These are phyloP conservation scores for Lolium rigidum DNA, from an alignment of 176 grass and related monocot genomes.

Conservation along the genomic window DNA sequence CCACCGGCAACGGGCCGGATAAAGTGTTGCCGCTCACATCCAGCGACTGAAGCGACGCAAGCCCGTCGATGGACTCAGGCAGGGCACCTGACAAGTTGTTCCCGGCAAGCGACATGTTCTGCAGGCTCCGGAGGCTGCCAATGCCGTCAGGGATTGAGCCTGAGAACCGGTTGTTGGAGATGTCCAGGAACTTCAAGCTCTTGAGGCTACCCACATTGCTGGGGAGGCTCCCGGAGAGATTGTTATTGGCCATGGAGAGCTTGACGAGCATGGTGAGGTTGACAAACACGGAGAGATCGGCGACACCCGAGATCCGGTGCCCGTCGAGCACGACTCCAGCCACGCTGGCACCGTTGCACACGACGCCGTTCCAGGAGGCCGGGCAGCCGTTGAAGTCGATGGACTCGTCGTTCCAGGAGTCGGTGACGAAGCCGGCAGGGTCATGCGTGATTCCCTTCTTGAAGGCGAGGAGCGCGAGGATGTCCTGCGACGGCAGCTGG, in stretches of 20 bases:
- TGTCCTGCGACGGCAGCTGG: slow-evolving; percentile 89
- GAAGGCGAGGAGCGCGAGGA: slow-evolving; percentile 88
- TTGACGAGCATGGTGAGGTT: slow-evolving; percentile 87
- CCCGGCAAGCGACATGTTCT: slow-evolving; percentile 80
- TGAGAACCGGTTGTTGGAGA: slow-evolving; percentile 76
- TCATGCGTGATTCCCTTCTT: slow-evolving; percentile 97
- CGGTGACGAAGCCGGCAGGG: slow-evolving; percentile 72
- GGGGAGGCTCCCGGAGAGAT: slow-evolving; percentile 76
- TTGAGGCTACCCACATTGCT: slow-evolving; percentile 61
- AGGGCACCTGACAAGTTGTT: slow-evolving; percentile 89
- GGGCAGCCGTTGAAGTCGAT: slow-evolving; percentile 97
- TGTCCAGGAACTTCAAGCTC: slow-evolving; percentile 83
- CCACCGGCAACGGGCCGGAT: slow-evolving; percentile 59
- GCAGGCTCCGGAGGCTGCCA: slow-evolving; percentile 72
- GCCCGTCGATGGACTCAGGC: slow-evolving; percentile 68
- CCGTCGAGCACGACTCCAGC: slow-evolving; percentile 81
- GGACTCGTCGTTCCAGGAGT: slow-evolving; percentile 95
- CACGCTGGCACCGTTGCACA: slow-evolving; percentile 84
- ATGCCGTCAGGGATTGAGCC: slow-evolving; percentile 66
- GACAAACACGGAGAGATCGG: slow-evolving; percentile 76
- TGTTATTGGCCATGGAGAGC: slow-evolving; percentile 88
- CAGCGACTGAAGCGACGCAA: slow-evolving; percentile 75
- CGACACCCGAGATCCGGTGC: slow-evolving; percentile 71
- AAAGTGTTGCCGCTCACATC: slow-evolving; percentile 81
- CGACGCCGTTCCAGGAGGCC: slow-evolving; percentile 89